Conservation (phyloP, 2,329 filamentous ascomycete genomes). For the Bipolaris victoriae region DNA sequence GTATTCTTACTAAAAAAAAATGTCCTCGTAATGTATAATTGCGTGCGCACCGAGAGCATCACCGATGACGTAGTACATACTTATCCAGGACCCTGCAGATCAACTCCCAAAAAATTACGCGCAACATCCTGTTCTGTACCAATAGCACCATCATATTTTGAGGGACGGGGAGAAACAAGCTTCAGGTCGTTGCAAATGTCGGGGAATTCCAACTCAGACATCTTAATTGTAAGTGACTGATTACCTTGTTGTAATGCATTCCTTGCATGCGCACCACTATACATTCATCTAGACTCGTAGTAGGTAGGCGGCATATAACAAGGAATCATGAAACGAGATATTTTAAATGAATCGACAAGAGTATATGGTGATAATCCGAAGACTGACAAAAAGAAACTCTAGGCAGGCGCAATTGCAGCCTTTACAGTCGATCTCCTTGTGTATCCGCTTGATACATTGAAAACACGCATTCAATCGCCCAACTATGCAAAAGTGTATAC, state of each 20-base stretch:
- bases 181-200: background rate
- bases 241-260: background rate
- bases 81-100: background rate
- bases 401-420: constrained; percentile 85
- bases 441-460: constrained; percentile 88
- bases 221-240: background rate
- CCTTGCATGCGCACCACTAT: too few relatives aligned
- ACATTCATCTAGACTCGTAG: background rate
- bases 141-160: background rate
- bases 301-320: background rate
- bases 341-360: too few relatives aligned
- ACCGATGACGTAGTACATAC: constrained; percentile 4
- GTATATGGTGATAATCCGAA: too few relatives aligned
- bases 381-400: background rate
- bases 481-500: constrained; percentile 73
- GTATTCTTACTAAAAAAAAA: background rate
- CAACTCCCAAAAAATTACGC: background rate
- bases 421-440: constrained; percentile 85
- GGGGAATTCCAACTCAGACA: constrained; percentile 1
- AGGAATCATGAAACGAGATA: too few relatives aligned
- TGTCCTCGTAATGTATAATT: background rate
- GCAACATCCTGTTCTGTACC: background rate
- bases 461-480: constrained; percentile 81
- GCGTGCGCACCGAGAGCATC: background rate
- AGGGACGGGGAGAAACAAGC: background rate